Evolutionary conservation across 306 rosid species (phyloP).

Genomic region (Alnus rubra): DNA sequence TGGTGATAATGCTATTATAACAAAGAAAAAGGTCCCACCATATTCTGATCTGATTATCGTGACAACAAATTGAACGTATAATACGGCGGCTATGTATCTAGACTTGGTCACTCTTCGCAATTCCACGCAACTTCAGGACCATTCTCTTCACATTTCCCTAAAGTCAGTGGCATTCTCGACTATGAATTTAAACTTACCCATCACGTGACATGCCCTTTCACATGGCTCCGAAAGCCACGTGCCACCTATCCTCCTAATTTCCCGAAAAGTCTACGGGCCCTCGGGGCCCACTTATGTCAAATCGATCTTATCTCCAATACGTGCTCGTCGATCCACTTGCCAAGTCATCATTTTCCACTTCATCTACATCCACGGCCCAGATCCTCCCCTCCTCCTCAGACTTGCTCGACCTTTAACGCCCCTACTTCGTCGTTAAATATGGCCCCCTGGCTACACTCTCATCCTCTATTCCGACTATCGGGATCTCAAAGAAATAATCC

Average conservation of each 20-base stretch:
- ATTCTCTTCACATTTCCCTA: background rate
- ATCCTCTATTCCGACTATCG: background rate
- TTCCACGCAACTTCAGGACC: background rate
- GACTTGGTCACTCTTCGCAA: background rate
- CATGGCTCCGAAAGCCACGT: constrained; percentile 7
- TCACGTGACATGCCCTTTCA: constrained; percentile 38
- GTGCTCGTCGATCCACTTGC: constrained; percentile 43
- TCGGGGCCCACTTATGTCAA: constrained; percentile 41
- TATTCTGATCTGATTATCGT: background rate
- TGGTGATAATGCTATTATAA: too few species aligned
- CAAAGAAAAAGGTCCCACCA: background rate
- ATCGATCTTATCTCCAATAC: constrained; percentile 56
- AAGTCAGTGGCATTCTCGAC: constrained; percentile 13
- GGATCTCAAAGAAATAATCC: too few species aligned
- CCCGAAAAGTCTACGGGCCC: background rate
- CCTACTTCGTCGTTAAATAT: constrained; percentile 42
- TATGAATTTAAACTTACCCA: constrained; percentile 5
- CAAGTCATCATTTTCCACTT: constrained; percentile 28
- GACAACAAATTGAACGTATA: background rate
- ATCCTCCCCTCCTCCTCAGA: constrained; percentile 21
- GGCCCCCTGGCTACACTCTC: rapidly evolving
- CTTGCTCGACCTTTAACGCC: constrained; percentile 63
- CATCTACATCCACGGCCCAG: constrained; percentile 30
- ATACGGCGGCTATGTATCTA: background rate
- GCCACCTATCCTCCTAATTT: constrained; percentile 16